Base-by-base conservation (phyloP, 129 eudicot genomes). In the Pittosporum tobira region DNA sequence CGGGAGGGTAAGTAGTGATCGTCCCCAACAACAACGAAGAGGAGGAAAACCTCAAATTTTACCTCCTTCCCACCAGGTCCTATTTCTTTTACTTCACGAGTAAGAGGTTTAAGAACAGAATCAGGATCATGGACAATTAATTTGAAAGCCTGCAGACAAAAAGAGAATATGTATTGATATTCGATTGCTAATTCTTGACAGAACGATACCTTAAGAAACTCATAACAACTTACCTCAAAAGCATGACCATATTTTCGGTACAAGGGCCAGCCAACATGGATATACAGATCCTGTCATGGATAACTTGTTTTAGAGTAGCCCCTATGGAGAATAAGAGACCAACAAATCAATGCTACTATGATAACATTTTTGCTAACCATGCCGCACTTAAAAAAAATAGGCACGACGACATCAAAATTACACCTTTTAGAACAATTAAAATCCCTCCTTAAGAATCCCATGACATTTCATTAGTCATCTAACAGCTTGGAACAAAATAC, bases 201-300 rank as follows among this genome's bases (percentile, higher is more conserved):
- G 27, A 18, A 59, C 14, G 44, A 49, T 49, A 62, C 27, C 12
- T 65, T 27, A 15, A 71, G 22, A 49, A 62, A 47, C 53, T 19
- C 12, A 43, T 31, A 21, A 25, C 37, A 14, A 43, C 73, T 48
- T 19, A 81, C 88, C n/a, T n/a, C n/a, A n/a, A 80, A 80, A 24
- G 94, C 94, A 68, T 84, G 94, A 19, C 94, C 94, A 62, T 84
- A 80, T 50, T 84, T 84, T 40, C 81, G 67, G 65, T 84, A 84
- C 53, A 84, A 67, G 50, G 94, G 94, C 94, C 94, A 84, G 51
- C 87, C 94, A 62, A 84, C 82, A 58, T 73, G 87, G 38, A 84
- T 64, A 68, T 84, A 84, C 63, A 84, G 68, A 59, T 84, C 94
- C 94, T 83, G 83, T 72, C 73, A 62, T 67, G 70, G 51, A 72